phyloP scores from a whole-genome alignment of 2,329 filamentous ascomycete genomes.

The Metarhizium guizhouense region DNA sequence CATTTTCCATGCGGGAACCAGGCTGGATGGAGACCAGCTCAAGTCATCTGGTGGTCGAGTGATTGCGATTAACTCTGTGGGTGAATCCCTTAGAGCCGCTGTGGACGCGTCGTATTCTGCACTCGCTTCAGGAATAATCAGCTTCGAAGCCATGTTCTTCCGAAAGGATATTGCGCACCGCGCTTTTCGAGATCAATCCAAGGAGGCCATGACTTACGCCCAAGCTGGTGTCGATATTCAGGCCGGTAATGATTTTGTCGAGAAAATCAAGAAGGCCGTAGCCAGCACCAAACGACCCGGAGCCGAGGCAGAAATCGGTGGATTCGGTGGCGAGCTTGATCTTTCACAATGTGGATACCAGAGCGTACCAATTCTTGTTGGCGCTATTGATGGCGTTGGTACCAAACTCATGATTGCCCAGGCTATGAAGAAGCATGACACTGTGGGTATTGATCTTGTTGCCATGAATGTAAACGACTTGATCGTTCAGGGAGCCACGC shows the following conservation, averaged over 20 bases:
- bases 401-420: constrained; percentile 97
- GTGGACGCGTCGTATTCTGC: constrained; percentile 83
- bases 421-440: constrained; percentile 79
- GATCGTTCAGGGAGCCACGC: constrained; percentile 89
- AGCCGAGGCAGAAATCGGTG: constrained; percentile 87
- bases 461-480: constrained; percentile 99
- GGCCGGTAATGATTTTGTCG: constrained; percentile 84
- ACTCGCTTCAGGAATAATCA: constrained; percentile 56
- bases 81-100: constrained; percentile 65
- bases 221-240: constrained; percentile 91
- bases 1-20: constrained; percentile 91
- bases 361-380: constrained; percentile 73
- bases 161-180: constrained; percentile 87
- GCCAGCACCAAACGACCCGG: constrained; percentile 75
- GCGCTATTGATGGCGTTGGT: constrained; percentile 90
- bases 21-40: constrained; percentile 51
- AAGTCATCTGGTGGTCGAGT: constrained; percentile 81
- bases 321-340: constrained; percentile 66
- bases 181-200: constrained; percentile 43
- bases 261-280: constrained; percentile 87
- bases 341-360: constrained; percentile 65
- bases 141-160: constrained; percentile 85
- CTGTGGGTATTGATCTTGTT: constrained; percentile 91
- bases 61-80: constrained; percentile 80
- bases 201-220: constrained; percentile 72